phyloP scores from a whole-genome alignment of 805 yeast genomes.

The Spathaspora gorwiae region DNA sequence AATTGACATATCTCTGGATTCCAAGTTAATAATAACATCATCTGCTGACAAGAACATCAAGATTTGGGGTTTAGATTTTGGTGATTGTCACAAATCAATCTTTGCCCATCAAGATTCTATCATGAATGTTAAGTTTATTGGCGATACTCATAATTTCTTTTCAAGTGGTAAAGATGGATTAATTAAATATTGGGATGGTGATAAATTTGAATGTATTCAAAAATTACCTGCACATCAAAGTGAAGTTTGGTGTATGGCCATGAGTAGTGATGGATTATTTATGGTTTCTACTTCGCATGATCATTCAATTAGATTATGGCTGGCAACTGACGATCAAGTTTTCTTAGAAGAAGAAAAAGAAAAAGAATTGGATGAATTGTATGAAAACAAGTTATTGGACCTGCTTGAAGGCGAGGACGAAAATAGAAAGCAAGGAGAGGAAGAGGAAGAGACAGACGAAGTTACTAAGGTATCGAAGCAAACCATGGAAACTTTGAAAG shows the following conservation, averaged over 20 bases:
- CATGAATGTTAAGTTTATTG: slow-evolving; percentile 80
- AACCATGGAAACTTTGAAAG: slow-evolving; percentile 85
- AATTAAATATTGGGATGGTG: slow-evolving; percentile 97
- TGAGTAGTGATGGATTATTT: slow-evolving; percentile 65
- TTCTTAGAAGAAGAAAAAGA: slow-evolving; percentile 96
- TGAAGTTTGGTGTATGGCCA: slow-evolving; percentile 91
- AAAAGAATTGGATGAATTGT: slow-evolving; percentile 87
- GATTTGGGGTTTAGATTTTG: slow-evolving; percentile 98
- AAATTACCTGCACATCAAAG: slow-evolving; percentile 77
- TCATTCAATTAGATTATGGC: slow-evolving; percentile 90
- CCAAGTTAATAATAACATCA: slow-evolving; percentile 82
- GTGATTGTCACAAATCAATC: slow-evolving; percentile 95
- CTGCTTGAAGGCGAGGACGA: slow-evolving; percentile 59
- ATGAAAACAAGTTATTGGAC: slow-evolving; percentile 73
- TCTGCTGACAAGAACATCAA: slow-evolving; percentile 97
- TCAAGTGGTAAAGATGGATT: slow-evolving; percentile 85
- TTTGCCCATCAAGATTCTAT: slow-evolving; percentile 97
- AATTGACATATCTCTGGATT: slow-evolving; percentile 84
- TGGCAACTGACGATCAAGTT: slow-evolving; percentile 89
- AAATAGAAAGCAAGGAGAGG: slow-evolving; percentile 21
- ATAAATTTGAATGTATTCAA: slow-evolving; percentile 90
- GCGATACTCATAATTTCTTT: slow-evolving; percentile 84
- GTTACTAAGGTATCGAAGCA: slow-evolving; percentile 70
- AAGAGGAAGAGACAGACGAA: slow-evolving; percentile 43
- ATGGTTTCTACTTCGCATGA: slow-evolving; percentile 88